Conservation (phyloP, 192 early-diverging fungal species). For the Backusella liffmaniae region DNA sequence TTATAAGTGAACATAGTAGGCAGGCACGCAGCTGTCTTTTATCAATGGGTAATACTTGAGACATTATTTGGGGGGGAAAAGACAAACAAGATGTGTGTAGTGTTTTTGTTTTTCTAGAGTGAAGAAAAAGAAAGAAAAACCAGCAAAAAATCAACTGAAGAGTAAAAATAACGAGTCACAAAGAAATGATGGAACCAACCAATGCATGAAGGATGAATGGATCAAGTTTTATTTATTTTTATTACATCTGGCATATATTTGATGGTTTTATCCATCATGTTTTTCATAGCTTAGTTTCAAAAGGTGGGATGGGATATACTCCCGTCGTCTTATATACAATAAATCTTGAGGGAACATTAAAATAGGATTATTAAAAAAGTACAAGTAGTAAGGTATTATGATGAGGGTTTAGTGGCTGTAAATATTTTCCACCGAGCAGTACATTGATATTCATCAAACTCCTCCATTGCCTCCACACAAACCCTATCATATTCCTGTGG, state of each 20-base stretch:
- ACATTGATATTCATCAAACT: slow-evolving; percentile 30
- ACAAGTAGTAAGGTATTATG: background rate
- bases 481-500: slow-evolving; percentile 27
- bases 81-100: background rate
- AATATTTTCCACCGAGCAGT: slow-evolving; percentile 27
- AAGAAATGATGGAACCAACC: no score
- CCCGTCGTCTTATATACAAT: background rate
- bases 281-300: background rate
- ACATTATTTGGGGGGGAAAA: slow-evolving; percentile 14
- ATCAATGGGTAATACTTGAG: slow-evolving; percentile 51
- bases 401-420: slow-evolving; percentile 23
- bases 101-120: no score
- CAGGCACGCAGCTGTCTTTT: slow-evolving; percentile 78
- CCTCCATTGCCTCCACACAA: slow-evolving; percentile 25
- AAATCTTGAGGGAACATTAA: background rate
- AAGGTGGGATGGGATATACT: background rate
- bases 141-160: background rate
- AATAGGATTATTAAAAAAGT: background rate
- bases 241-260: background rate
- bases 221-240: no score
- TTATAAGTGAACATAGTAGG: slow-evolving; percentile 77
- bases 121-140: background rate
- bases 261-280: background rate
- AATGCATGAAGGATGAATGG: no score
- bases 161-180: no score